Evolutionary conservation across 1,284 basidiomycete species (phyloP), one percentile per base, ranked within the genome.

Genomic region (Cryptococcus wingfieldii): DNA sequence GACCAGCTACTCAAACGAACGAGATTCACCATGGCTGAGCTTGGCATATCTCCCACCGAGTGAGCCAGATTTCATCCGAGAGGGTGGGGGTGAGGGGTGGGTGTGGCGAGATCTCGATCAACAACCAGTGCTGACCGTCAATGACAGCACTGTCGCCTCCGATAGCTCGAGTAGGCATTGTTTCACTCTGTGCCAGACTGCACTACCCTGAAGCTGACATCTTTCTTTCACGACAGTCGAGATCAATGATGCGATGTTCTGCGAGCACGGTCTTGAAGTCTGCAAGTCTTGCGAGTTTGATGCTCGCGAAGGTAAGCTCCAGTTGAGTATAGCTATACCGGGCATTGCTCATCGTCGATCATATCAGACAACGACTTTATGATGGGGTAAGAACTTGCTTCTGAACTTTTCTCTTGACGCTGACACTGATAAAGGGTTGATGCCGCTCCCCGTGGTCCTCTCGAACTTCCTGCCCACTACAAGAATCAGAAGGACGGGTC

Each of bases 191-290:
- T 23, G 23, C 23, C 23, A 23, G 27, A 28, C 25, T 47, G 16
- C 10, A 50, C 43, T n/a, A 28, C 6, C 28, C 38, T 23, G 23
- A 23, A 3, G 42, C 39, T 54, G 19, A 58, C 47, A 19, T 34
- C 18, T 19, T 54, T 59, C 19, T 54, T 57, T 10, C 38, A 25
- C 38, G 38, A 9, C 55, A 75, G 69, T 78, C 67, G 77, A 78
- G 61, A 67, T 78, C 67, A 76, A 76, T 68, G 76, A 78, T 61
- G 72, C 71, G 37, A 66, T 77, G 61, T 77, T 78, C 68, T 78
- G 77, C 63, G 71, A 77, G 59, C 77, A 78, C 59, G 70, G 68
- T 38, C 71, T 76, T 50, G 77, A 78, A 65, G 71, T 77, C 46
- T 77, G 75, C 62, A 66, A 71, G 58, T 53, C 57, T 18, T 75